Percentiles rank a stretch among this genome's conserved stretches.
Evolutionary conservation across 2,329 filamentous ascomycete genomes (phyloP).

Genomic region (Microdochium nivale): DNA sequence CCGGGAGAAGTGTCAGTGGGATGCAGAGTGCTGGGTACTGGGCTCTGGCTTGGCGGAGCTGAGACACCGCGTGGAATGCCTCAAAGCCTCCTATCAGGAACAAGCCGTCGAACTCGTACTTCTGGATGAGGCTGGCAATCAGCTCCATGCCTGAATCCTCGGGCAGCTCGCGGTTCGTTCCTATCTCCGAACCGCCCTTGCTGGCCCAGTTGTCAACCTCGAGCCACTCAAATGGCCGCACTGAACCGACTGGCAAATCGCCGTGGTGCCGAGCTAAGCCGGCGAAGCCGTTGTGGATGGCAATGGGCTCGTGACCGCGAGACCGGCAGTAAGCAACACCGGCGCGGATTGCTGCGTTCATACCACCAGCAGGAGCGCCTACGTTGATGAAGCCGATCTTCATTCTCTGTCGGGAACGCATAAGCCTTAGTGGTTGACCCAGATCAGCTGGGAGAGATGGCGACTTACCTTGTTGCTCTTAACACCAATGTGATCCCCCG

Average conservation of each 20-base stretch:
- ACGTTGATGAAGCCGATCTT: constrained; percentile 94
- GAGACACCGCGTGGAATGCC: constrained; percentile 84
- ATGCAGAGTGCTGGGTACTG: constrained; percentile 83
- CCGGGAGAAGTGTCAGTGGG: constrained; percentile 82
- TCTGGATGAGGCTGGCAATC: constrained; percentile 73
- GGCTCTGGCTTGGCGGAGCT: constrained; percentile 72
- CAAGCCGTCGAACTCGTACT: constrained; percentile 83
- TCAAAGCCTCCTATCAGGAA: constrained; percentile 95
- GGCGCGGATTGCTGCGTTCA: constrained; percentile 93
- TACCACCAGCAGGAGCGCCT: constrained; percentile 90
- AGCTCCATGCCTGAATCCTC: constrained; percentile 74
- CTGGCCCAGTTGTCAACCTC: constrained; percentile 94
- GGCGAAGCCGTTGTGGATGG: constrained; percentile 94
- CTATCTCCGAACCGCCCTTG: constrained; percentile 94
- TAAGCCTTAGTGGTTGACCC: background rate
- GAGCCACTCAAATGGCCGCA: constrained; percentile 82
- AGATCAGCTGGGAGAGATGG: background rate
- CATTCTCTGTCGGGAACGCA: constrained; percentile 54
- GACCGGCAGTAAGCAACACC: constrained; percentile 89
- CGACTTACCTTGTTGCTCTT: constrained; percentile 59
- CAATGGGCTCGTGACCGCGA: constrained; percentile 84
- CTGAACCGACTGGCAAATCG: constrained; percentile 72
- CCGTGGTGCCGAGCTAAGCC: constrained; percentile 85
- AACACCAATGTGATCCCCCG: constrained; percentile 56
- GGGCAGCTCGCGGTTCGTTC: constrained; percentile 90